Percentiles rank a stretch among this genome's conserved stretches.
Conservation (phyloP, 331 rosid genomes). For the Dryas integrifolia region DNA sequence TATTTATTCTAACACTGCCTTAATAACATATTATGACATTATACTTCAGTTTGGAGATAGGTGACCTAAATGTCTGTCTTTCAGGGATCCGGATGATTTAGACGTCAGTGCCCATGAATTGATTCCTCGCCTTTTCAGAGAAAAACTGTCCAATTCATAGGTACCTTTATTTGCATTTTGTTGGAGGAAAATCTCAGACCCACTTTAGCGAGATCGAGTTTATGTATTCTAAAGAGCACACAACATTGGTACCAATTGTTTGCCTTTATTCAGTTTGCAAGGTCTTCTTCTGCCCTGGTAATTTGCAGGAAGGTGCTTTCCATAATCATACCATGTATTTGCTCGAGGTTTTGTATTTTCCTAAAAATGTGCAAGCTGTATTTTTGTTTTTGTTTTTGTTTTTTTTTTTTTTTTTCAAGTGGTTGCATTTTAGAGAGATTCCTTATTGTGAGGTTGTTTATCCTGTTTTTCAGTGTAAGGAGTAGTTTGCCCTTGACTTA, state of each 20-base stretch:
- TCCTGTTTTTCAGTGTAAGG: background rate
- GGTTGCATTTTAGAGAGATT: conserved; percentile 24
- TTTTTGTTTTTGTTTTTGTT: background rate
- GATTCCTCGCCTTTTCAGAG: conserved; percentile 69
- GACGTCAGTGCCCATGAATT: conserved; percentile 79
- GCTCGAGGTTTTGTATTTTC: conserved; percentile 16
- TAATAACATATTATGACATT: background rate
- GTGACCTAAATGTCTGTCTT: conserved; percentile 21
- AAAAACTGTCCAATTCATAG: conserved; percentile 30
- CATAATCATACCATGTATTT: conserved; percentile 24
- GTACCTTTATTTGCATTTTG: conserved; percentile 6
- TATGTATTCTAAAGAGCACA: conserved; percentile 19
- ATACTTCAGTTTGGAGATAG: conserved; percentile 2
- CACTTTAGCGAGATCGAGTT: conserved; percentile 9
- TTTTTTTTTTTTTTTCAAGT: background rate
- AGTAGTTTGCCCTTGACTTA: background rate
- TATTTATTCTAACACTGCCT: background rate
- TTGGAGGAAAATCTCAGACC: conserved; percentile 1
- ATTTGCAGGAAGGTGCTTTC: conserved; percentile 29
- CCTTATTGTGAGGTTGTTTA: conserved; percentile 7
- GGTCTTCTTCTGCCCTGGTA: conserved; percentile 27
- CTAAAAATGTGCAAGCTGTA: background rate
- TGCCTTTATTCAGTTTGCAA: conserved; percentile 20
- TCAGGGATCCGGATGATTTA: conserved; percentile 83
- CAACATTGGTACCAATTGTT: conserved; percentile 20